Base-by-base conservation (phyloP, 306 rosid species). In the Vicia sativa region DNA sequence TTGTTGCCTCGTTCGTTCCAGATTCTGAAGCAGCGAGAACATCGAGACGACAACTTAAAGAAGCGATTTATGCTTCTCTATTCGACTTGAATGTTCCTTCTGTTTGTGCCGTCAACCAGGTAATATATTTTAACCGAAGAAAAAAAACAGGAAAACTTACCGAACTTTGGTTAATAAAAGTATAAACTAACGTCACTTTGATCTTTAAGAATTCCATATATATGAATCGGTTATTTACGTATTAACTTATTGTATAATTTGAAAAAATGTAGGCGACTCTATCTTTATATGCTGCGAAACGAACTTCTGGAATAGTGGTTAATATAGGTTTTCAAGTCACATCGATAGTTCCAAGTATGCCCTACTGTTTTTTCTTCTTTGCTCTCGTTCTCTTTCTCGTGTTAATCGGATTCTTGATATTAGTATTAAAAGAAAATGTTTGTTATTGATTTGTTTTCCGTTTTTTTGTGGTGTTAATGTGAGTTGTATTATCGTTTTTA, bases 71-170 rank as follows among this genome's bases (percentile, higher is more conserved):
- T 67, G 42, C 83, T 53, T 87, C 85, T 64, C 67, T 92, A 57
- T 92, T 89, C 71, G 91, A 86, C 80, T 80, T 92, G 93, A 81
- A 90, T 67, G 98, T 87, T 73, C 96, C 98, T 34, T 84, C 87
- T 75, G 88, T 90, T 75, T 89, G 96, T 81, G 93, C 96, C 52
- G 80, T 92, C 72, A 89, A 82, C 82, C 98, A 92, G 93, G 98
- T 89, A 72, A 23, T 70, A 34, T 48, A 76, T 67, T 39, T 11
- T 49, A 10, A 35, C 6, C 6, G 9, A 25, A 18, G 14, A 23
- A 34, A 34, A 34, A 34, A 34, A 1, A 34, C 38, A 2, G 9
- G 38, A 34, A 6, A 34, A 34, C 9, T 34, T 1, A 7, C 38
- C 38, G 38, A 34, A 31, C 8, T 31, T 31, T 31, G 35, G 35